Evolutionary conservation across 441 rosid genomes (phyloP), one percentile per base, ranked within the genome.

Genomic region (Mallotus repandus): DNA sequence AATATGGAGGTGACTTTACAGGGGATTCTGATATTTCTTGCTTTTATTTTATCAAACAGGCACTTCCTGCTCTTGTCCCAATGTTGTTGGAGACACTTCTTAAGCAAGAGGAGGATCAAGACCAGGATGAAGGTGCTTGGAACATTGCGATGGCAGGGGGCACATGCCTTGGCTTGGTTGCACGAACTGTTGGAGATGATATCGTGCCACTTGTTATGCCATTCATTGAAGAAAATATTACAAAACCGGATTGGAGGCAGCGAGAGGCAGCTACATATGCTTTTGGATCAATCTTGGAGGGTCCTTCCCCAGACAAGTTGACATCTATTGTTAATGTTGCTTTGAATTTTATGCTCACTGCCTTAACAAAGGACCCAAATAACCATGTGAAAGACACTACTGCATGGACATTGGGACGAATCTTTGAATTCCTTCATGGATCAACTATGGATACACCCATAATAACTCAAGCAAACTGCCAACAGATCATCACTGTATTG

Each of bases 201-300:
- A 75, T 83, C 46, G 88, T 85, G 12, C 85, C 83, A 13, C 84
- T 85, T 21, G 87, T 85, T 50, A 85, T 87, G 79, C 90, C 87
- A 48, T 87, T 87, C 64, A 78, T 83, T 55, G 87, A 87, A 78
- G 87, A 77, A 56, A 87, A 87, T 67, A 82, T 87, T 49, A 64
- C 82, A 48, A 87, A 83, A 72, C 85, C 85, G 10, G 88, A 87
- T 68, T 85, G 90, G 90, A 79, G 77, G 70, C 84, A 81, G 25
- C 76, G 90, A 41, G 97, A 89, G 82, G 97, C 95, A 70, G 95
- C 97, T 9, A 91, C 97, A 9, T 91, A 87, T 78, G 92, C 88
- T 2, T 84, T 87, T 70, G 90, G 90, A 38, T 87, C 90, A 2
- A 85, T 87, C 63, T 77, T 87, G 76, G 90, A 85, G 22, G 90